Percentiles rank a stretch among this genome's conserved stretches.
Conservation (phyloP, 2,329 filamentous ascomycete species). For the Botrytis pseudocinerea region DNA sequence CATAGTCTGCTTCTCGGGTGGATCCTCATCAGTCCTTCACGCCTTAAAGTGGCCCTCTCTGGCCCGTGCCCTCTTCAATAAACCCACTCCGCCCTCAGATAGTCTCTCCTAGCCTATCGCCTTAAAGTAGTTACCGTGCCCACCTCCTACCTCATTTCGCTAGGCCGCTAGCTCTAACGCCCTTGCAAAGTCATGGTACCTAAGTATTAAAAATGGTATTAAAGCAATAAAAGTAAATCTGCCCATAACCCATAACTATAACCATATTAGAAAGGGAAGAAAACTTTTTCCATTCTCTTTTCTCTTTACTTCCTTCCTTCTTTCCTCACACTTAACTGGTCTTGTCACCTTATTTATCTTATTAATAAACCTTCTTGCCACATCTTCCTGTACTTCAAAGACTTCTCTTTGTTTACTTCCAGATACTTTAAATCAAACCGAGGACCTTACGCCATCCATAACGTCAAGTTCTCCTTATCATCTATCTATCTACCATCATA, state of each 20-base stretch:
- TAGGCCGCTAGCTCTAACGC: conserved; percentile 18
- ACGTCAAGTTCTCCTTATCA: conserved; percentile 23
- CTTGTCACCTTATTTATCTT: conserved; percentile 9
- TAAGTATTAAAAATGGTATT: conserved; percentile 1
- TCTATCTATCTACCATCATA: conserved; percentile 33
- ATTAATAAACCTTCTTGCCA: conserved; percentile 13
- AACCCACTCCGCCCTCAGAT: background rate
- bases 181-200: conserved; percentile 26
- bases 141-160: conserved; percentile 23
- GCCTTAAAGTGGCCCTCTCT: background rate
- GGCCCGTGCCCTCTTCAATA: conserved; percentile 4
- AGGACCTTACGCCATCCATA: conserved; percentile 32
- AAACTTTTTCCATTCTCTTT: conserved; percentile 21
- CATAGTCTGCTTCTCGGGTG: background rate
- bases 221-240: conserved; percentile 21
- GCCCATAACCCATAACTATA: background rate
- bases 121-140: conserved; percentile 17
- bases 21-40: background rate
- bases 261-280: conserved; percentile 7
- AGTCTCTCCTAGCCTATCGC: background rate
- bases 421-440: background rate
- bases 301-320: conserved; percentile 13
- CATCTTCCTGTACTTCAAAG: conserved; percentile 11
- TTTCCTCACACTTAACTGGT: background rate
- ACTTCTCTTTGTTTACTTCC: conserved; percentile 15